Evolutionary conservation across 768 basidiomycete species (phyloP).

Genomic region (Mycena sanguinolenta): DNA sequence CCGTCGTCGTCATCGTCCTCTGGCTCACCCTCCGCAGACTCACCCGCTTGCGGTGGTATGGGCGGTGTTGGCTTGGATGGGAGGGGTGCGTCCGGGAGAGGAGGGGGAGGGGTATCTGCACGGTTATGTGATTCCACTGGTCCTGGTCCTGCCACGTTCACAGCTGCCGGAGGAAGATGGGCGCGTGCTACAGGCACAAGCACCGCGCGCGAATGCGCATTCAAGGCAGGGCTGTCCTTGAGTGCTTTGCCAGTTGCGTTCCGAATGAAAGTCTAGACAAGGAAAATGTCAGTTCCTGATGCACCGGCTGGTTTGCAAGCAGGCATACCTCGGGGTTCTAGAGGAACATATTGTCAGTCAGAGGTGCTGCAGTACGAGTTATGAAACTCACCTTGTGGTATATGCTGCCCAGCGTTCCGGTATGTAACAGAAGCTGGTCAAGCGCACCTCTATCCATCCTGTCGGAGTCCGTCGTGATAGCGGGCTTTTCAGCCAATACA

Average conservation of each 20-base stretch:
- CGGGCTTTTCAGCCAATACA: conserved; percentile 92
- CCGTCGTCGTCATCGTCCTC: conserved; percentile 56
- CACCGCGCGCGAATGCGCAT: conserved; percentile 81
- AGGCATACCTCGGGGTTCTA: conserved; percentile 83
- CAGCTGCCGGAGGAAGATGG: conserved; percentile 58
- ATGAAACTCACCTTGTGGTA: conserved; percentile 78
- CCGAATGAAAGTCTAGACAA: conserved; percentile 88
- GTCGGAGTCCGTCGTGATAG: conserved; percentile 98
- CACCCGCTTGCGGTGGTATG: conserved; percentile 43
- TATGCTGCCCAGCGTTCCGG: conserved; percentile 93
- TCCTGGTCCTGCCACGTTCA: conserved; percentile 75
- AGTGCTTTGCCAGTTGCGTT: conserved; percentile 88
- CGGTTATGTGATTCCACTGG: conserved; percentile 61
- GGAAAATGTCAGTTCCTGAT: neutral
- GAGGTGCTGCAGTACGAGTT: neutral
- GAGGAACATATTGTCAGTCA: conserved; percentile 5
- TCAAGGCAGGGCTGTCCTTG: conserved; percentile 90
- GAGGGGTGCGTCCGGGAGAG: conserved; percentile 38
- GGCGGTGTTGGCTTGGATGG: conserved; percentile 50
- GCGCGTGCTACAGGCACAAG: conserved; percentile 72
- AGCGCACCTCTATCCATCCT: conserved; percentile 97
- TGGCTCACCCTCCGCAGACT: conserved; percentile 37
- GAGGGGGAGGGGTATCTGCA: conserved; percentile 40
- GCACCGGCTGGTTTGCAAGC: conserved; percentile 28
- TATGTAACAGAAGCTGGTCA: conserved; percentile 94